Evolutionary conservation across 2,329 filamentous ascomycete genomes (phyloP).

Genomic region (Talaromyces atroroseus): DNA sequence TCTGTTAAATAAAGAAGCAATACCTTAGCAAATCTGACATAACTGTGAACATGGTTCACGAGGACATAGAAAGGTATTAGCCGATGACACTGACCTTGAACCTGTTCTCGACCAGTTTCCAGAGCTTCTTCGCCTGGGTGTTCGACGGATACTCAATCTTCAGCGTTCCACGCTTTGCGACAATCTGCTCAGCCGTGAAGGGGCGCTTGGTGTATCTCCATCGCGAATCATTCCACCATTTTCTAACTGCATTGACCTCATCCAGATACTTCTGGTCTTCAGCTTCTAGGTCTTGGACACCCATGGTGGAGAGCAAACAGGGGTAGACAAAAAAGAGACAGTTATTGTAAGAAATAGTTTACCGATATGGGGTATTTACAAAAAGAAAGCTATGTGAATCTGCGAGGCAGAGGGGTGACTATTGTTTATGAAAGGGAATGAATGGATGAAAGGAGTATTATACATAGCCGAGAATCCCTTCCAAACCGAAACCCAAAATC

Average conservation of each 20-base stretch:
- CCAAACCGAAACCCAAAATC: conserved; percentile 10
- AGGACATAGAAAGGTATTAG: neutral
- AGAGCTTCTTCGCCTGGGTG: conserved; percentile 85
- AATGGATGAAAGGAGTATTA: too few species aligned
- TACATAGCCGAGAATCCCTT: conserved; percentile 5
- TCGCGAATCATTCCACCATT: conserved; percentile 89
- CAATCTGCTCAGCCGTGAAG: conserved; percentile 95
- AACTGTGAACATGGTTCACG: neutral
- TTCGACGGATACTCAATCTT: conserved; percentile 91
- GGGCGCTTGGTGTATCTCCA: conserved; percentile 90
- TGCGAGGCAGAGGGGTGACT: neutral
- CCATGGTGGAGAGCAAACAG: conserved; percentile 6
- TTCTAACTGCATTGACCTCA: conserved; percentile 82
- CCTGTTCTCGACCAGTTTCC: conserved; percentile 77
- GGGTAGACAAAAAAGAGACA: neutral
- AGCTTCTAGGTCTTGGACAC: conserved; percentile 42
- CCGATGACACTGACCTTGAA: conserved; percentile 60
- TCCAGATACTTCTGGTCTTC: conserved; percentile 70
- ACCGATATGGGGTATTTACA: neutral
- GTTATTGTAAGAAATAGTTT: neutral
- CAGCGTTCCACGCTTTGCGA: conserved; percentile 86
- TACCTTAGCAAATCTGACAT: neutral
- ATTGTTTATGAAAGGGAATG: conserved; percentile 7
- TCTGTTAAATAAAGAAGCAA: conserved; percentile 47
- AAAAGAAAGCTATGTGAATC: neutral